Conservation (phyloP, 176 grass and related monocot genomes). For the Phoenix roebelenii region DNA sequence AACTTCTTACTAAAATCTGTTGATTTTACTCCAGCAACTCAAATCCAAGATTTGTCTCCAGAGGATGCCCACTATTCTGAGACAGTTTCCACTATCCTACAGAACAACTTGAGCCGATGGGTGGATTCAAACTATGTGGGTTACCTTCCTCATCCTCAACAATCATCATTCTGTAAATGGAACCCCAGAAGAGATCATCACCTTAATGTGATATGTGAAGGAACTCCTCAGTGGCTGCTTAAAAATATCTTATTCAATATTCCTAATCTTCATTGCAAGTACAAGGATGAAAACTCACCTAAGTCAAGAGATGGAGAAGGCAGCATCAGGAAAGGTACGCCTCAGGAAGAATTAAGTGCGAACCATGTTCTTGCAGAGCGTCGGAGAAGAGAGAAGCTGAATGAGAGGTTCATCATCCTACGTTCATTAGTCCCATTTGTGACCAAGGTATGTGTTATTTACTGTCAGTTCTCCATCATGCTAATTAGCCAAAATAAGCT, state of each 20-base stretch:
- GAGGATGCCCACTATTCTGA: constrained; percentile 64
- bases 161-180: constrained; percentile 64
- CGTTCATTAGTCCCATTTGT: constrained; percentile 80
- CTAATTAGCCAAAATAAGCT: too few species aligned
- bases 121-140: constrained; percentile 4
- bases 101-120: constrained; percentile 19
- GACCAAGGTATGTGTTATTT: constrained; percentile 44
- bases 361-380: constrained; percentile 80
- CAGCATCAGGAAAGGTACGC: constrained; percentile 6
- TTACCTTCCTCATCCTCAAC: constrained; percentile 19
- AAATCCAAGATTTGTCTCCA: constrained; percentile 39
- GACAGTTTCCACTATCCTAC: constrained; percentile 50
- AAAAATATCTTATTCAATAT: constrained; percentile 36
- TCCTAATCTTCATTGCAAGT: constrained; percentile 9
- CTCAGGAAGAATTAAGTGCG: constrained; percentile 38
- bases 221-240: constrained; percentile 42
- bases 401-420: constrained; percentile 72
- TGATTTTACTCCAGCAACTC: constrained; percentile 13
- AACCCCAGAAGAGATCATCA: constrained; percentile 9
- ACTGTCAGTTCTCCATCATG: too few species aligned
- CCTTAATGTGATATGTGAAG: neutral
- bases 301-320: constrained; percentile 30
- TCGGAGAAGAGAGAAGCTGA: constrained; percentile 75
- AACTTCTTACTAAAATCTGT: neutral
- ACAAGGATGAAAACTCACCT: constrained; percentile 21